Conservation (phyloP, 495 filamentous ascomycete species). For the Penicillium nucicola region DNA sequence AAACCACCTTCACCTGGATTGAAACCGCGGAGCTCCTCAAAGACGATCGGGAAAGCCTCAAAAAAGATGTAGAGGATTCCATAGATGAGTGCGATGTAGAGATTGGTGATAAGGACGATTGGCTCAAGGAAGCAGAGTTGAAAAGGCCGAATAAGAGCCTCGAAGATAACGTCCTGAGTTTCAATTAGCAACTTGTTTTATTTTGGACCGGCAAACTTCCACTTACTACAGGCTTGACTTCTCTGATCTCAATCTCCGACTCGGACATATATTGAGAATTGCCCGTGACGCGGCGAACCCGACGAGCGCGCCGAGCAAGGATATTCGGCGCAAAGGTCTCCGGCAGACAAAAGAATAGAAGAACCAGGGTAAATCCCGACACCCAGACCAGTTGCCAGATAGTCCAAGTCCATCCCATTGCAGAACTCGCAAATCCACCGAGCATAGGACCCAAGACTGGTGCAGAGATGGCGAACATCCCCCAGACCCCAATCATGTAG, state of each 20-base stretch:
- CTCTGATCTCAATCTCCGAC: slow-evolving; percentile 38
- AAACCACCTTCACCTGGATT: slow-evolving; percentile 43
- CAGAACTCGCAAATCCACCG: slow-evolving; percentile 35
- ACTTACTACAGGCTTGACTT: slow-evolving; percentile 21
- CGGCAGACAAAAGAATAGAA: slow-evolving; percentile 51
- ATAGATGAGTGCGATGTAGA: slow-evolving; percentile 53
- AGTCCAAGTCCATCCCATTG: slow-evolving; percentile 45
- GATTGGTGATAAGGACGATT: slow-evolving; percentile 48
- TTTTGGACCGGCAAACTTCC: too few species aligned
- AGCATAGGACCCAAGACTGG: slow-evolving; percentile 45
- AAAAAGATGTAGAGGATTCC: slow-evolving; percentile 56
- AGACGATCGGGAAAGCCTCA: slow-evolving; percentile 56
- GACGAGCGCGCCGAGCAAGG: slow-evolving; percentile 49
- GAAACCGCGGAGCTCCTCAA: slow-evolving; percentile 47
- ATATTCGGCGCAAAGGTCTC: slow-evolving; percentile 58
- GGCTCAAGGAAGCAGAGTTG: slow-evolving; percentile 46
- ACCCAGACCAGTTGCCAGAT: slow-evolving; percentile 50
- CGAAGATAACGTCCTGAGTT: slow-evolving; percentile 27
- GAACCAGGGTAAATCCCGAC: slow-evolving; percentile 39
- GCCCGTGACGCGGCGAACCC: slow-evolving; percentile 42
- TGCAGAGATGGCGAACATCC: slow-evolving; percentile 31
- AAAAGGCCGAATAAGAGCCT: slow-evolving; percentile 41
- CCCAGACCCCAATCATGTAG: slow-evolving; percentile 37
- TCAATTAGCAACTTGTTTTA: too few species aligned
- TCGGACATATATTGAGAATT: slow-evolving; percentile 29